These are phyloP conservation scores for Gastrolobium bilobum DNA, from an alignment of 306 rosid species.

Conservation along the genomic window DNA sequence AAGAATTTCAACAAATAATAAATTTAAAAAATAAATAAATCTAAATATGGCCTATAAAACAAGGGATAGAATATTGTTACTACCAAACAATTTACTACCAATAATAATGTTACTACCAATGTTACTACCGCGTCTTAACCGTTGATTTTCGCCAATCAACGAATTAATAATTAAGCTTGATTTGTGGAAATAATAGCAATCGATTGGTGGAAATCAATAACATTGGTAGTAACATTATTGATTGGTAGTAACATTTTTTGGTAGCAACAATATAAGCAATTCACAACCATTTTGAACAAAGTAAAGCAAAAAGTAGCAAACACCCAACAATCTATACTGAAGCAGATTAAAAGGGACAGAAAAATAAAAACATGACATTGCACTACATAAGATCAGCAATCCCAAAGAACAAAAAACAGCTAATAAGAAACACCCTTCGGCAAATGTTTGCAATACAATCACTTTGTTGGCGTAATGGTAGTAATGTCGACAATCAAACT, in stretches of 20 bases:
- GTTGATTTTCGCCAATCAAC: no score
- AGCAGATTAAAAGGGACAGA: neutral
- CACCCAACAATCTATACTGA: slow-evolving; percentile 4
- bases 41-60: neutral
- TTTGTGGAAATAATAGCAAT: no score
- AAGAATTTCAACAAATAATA: slow-evolving; percentile 22
- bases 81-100: no score
- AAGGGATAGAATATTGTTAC: no score
- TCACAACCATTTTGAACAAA: slow-evolving; percentile 4
- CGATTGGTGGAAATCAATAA: no score
- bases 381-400: neutral
- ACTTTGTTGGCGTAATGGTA: neutral
- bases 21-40: neutral
- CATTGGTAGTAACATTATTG: no score
- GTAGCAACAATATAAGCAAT: no score
- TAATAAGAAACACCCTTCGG: neutral
- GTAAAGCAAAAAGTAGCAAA: slow-evolving; percentile 6
- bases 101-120: no score
- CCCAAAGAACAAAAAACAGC: neutral
- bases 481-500: neutral
- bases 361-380: neutral
- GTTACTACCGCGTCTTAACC: no score
- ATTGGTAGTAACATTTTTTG: no score
- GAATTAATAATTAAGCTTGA: no score
- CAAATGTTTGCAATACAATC: slow-evolving; percentile 6